Conservation (phyloP, 2,329 filamentous ascomycete species). For the Xenosphaeropsis pyriputrescens region DNA sequence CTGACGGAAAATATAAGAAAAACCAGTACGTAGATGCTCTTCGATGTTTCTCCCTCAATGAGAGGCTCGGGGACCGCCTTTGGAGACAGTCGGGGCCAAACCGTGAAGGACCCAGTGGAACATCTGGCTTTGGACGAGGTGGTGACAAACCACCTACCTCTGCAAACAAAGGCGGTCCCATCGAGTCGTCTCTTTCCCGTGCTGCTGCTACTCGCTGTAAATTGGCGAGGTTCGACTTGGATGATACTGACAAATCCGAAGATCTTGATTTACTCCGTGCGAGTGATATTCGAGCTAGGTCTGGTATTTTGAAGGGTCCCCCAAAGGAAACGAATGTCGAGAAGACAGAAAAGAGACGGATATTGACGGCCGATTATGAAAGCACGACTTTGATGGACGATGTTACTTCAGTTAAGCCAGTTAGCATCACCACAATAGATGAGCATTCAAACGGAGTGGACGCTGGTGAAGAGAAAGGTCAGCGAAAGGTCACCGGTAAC, state of each 20-base stretch:
- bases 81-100: too few species aligned
- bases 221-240: too few species aligned
- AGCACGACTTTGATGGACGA: slow-evolving; percentile 1
- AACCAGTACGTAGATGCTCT: too few species aligned
- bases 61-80: too few species aligned
- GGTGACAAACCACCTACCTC: background rate
- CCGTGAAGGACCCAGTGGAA: background rate
- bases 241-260: slow-evolving; percentile 3
- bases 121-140: background rate
- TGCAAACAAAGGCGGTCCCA: background rate
- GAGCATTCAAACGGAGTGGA: slow-evolving; percentile 1
- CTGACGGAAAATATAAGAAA: slow-evolving; percentile 16
- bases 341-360: slow-evolving; percentile 11
- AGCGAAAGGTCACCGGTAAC: slow-evolving; percentile 26
- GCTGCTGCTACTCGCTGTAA: too few species aligned
- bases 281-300: slow-evolving; percentile 13
- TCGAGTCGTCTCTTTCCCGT: background rate
- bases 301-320: slow-evolving; percentile 5
- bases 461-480: slow-evolving; percentile 1
- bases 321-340: slow-evolving; percentile 8
- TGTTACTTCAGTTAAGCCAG: background rate
- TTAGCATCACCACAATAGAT: too few species aligned
- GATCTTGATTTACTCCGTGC: slow-evolving; percentile 10
- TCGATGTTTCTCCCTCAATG: too few species aligned
- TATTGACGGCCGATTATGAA: slow-evolving; percentile 13